phyloP scores from a whole-genome alignment of 169 alveolate genomes.

The Cryptosporidium sp. region DNA sequence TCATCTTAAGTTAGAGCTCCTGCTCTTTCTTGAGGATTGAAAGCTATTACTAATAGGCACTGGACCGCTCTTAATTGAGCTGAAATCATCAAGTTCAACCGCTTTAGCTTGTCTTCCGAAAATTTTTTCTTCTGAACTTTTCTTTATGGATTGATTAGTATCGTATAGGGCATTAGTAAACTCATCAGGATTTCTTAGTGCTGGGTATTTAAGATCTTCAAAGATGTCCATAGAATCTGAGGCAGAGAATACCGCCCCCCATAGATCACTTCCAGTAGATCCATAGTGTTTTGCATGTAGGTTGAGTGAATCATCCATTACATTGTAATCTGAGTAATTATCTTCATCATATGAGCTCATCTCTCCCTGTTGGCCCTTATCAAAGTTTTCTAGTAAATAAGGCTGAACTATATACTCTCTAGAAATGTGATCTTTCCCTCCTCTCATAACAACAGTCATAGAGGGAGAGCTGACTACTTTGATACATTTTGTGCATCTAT shows the following conservation, averaged over 20 bases:
- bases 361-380: background rate
- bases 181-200: conserved; percentile 60
- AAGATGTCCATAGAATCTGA: conserved; percentile 50
- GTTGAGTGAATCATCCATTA: background rate
- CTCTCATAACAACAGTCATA: conserved; percentile 67
- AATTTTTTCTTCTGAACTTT: background rate
- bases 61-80: background rate
- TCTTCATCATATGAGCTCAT: conserved; percentile 1
- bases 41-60: conserved; percentile 4
- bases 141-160: background rate
- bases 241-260: conserved; percentile 36
- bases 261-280: conserved; percentile 45
- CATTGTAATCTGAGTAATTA: background rate
- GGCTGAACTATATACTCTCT: conserved; percentile 57
- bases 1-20: background rate
- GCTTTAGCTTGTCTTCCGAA: conserved; percentile 43
- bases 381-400: conserved; percentile 25
- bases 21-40: conserved; percentile 4
- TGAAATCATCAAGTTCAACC: conserved; percentile 19
- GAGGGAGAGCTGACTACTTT: conserved; percentile 63
- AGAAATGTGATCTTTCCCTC: conserved; percentile 27
- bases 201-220: conserved; percentile 53
- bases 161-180: conserved; percentile 47
- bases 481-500: conserved; percentile 54
- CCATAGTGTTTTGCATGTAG: background rate